Evolutionary conservation across 1,139 yeast species (phyloP), one percentile per base, ranked within the genome.

Genomic region (Debaryomycetaceae sp.): DNA sequence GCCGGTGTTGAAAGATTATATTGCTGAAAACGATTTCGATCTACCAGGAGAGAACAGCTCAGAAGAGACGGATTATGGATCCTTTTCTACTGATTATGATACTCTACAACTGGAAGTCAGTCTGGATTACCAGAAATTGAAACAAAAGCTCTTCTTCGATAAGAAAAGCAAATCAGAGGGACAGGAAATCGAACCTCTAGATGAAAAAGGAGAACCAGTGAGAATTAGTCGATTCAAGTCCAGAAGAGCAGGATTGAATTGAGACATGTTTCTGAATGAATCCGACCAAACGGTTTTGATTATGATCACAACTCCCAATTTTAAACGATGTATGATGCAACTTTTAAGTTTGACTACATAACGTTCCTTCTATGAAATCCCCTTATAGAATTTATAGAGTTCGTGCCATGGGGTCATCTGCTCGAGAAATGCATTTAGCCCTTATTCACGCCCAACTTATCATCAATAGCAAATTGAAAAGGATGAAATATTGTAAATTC

Each of bases 191-290:
- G 95, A 86, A 55, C 89, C 89, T 0, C 67, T 86, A n/a, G 91
- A 87, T 53, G 85, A 81, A 47, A 61, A 69, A 36, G 89, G 88
- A 0, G 77, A 80, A 43, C 81, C 82, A 0, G 55, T 76, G 9
- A 81, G 71, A 50, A 66, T 80, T 1, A 87, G 95, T 56, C 67
- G 90, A 43, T 88, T 88, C 61, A 86, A 75, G 54, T 79, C 86
- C n/a, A 83, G 31, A 27, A 27, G 31, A 27, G 11, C 11, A 7
- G 31, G 31, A 8, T 2, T 17, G 20, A 17, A 17, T 17, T 17
- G 20, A 17, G 20, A 17, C 20, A 17, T 17, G 20, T 17, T 17
- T 17, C 20, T 17, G 4, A 17, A 17, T 17, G 20, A 17, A 17
- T 17, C 20, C 4, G 20, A 17, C 4, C 20, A 17, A 17, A 17